Conservation (phyloP, 345 rosid genomes). For the Cardamine resedifolia region DNA sequence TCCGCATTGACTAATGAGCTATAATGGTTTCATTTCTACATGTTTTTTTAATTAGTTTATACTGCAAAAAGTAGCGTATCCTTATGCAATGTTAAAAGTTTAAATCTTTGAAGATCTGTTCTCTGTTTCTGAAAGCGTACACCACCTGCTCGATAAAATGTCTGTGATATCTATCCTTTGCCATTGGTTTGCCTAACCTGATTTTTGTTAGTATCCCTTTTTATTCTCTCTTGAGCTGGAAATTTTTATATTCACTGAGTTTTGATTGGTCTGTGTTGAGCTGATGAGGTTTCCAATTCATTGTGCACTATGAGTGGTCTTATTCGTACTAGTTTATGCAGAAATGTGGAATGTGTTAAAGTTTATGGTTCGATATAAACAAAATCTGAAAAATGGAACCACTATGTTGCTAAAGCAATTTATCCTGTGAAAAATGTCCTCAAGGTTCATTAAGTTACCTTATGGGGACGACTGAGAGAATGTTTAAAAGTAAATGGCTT, state of each 20-base stretch:
- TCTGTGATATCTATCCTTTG: neutral
- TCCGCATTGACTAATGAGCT: neutral
- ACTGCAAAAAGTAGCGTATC: neutral
- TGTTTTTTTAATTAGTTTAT: neutral
- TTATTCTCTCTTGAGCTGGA: neutral
- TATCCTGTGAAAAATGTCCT: neutral
- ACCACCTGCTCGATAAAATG: conserved; percentile 35
- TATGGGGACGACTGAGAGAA: neutral
- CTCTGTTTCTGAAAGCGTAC: conserved; percentile 1
- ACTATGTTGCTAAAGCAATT: neutral
- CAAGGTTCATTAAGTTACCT: neutral
- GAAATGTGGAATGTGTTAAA: neutral
- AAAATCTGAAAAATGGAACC: neutral
- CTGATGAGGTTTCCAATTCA: neutral
- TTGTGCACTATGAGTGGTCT: neutral
- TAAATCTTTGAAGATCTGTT: neutral
- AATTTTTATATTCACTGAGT: neutral
- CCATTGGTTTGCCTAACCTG: neutral
- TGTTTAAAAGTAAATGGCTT: neutral
- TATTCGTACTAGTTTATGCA: neutral
- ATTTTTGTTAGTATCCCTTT: neutral
- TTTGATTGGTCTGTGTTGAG: conserved; percentile 4
- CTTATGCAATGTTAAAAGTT: neutral
- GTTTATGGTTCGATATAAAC: neutral
- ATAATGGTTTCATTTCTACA: neutral